A percentile compares a stretch with the other conserved stretches of the same genome.
Evolutionary conservation across 2,329 filamentous ascomycete genomes (phyloP).

Genomic region (Pseudogymnoascus sp.): DNA sequence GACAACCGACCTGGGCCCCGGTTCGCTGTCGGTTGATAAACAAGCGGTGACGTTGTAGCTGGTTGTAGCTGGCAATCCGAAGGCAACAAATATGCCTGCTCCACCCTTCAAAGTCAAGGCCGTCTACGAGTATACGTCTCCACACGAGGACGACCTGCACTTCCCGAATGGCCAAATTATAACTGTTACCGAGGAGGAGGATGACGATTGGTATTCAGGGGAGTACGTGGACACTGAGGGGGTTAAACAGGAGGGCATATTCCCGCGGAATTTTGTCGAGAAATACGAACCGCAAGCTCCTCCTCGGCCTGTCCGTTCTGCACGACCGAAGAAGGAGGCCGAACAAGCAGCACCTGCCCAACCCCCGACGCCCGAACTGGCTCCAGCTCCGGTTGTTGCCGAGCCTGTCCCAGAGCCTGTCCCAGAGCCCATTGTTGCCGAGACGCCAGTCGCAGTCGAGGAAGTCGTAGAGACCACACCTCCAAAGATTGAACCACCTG

Average conservation of each 20-base stretch:
- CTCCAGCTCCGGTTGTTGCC: constrained; percentile 13
- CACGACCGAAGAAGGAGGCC: constrained; percentile 53
- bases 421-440: constrained; percentile 30
- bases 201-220: constrained; percentile 87
- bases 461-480: constrained; percentile 13
- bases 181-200: constrained; percentile 85
- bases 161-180: constrained; percentile 84
- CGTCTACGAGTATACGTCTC: constrained; percentile 86
- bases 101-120: constrained; percentile 89
- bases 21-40: constrained; percentile 5
- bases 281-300: constrained; percentile 87
- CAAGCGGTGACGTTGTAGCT: constrained; percentile 8
- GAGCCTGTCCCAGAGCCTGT: constrained; percentile 21
- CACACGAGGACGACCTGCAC: constrained; percentile 88
- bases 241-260: constrained; percentile 72
- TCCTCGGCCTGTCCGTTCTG: constrained; percentile 67
- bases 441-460: constrained; percentile 24
- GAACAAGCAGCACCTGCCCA: constrained; percentile 31
- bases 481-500: constrained; percentile 3
- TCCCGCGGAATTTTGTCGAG: constrained; percentile 95
- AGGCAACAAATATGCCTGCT: constrained; percentile 51
- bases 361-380: constrained; percentile 26
- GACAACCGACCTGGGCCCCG: constrained; percentile 2
- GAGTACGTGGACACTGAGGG: constrained; percentile 75
- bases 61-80: neutral